phyloP scores from a whole-genome alignment of 1,284 basidiomycete species.

The Trichosporon sp. region DNA sequence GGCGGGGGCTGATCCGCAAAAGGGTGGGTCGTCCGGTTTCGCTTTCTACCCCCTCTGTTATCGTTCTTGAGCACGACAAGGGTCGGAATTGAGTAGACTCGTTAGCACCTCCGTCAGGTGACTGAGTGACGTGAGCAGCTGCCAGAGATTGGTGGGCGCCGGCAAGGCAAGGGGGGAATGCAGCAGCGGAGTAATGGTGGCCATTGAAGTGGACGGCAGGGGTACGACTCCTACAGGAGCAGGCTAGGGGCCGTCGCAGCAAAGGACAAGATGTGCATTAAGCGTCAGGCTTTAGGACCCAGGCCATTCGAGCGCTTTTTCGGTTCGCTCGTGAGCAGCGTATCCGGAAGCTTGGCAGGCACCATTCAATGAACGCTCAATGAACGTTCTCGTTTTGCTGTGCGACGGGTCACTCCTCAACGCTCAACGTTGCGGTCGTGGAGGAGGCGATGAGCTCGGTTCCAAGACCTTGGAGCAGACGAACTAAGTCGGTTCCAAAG shows the following conservation, averaged over 20 bases:
- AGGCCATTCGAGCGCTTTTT: neutral
- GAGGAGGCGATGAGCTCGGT: neutral
- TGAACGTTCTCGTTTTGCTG: neutral
- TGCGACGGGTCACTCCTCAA: too few species aligned
- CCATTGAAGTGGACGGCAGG: neutral
- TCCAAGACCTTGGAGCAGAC: neutral
- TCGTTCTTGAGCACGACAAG: neutral
- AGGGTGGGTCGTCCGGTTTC: neutral
- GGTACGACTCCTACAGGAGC: neutral
- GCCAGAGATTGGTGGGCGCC: neutral
- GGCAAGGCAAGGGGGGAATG: neutral
- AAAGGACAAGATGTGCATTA: neutral
- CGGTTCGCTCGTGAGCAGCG: neutral
- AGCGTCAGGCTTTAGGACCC: neutral
- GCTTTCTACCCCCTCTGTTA: neutral
- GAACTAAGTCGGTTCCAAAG: neutral
- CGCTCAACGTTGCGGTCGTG: too few species aligned
- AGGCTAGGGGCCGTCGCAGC: neutral
- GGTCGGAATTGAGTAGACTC: neutral
- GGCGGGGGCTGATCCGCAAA: too few species aligned
- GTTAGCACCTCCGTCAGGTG: neutral
- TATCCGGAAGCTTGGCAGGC: neutral
- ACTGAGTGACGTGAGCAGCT: neutral
- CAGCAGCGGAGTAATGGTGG: neutral
- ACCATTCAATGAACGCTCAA: neutral